Evolutionary conservation across 306 rosid genomes (phyloP).

Genomic region (Quercus rubra): DNA sequence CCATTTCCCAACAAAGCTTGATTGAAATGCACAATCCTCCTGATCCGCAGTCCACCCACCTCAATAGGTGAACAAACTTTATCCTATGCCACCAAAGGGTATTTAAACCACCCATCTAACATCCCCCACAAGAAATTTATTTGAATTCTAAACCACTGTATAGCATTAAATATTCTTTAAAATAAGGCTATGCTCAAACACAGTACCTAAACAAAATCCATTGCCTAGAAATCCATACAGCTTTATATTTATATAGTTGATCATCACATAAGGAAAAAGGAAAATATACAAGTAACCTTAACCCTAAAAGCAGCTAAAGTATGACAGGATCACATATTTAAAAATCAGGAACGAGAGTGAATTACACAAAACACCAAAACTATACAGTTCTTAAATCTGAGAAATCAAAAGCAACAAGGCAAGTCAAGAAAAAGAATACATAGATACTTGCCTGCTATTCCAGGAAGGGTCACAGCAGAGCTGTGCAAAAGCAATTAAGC

Average conservation of each 20-base stretch:
- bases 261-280: not conserved
- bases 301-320: not conserved
- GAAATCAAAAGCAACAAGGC: slow-evolving; percentile 19
- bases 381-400: not conserved
- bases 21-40: too few relatives aligned
- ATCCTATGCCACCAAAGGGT: too few relatives aligned
- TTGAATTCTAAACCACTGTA: too few relatives aligned
- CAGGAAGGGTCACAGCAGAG: slow-evolving; percentile 89
- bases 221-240: not conserved
- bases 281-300: not conserved
- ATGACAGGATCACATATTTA: not conserved
- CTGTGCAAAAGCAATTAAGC: slow-evolving; percentile 96
- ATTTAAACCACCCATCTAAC: too few relatives aligned
- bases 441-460: slow-evolving; percentile 56
- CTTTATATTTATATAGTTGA: not conserved
- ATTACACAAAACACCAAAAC: slow-evolving; percentile 3
- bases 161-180: not conserved
- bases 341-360: not conserved
- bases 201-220: not conserved
- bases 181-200: not conserved
- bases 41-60: too few relatives aligned
- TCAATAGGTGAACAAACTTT: too few relatives aligned
- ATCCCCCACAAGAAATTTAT: too few relatives aligned
- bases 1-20: too few relatives aligned
- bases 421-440: not conserved